These are phyloP conservation scores for Phytophthora fragariae DNA, from an alignment of 352 stramenopile genomes.

Conservation along the genomic window DNA sequence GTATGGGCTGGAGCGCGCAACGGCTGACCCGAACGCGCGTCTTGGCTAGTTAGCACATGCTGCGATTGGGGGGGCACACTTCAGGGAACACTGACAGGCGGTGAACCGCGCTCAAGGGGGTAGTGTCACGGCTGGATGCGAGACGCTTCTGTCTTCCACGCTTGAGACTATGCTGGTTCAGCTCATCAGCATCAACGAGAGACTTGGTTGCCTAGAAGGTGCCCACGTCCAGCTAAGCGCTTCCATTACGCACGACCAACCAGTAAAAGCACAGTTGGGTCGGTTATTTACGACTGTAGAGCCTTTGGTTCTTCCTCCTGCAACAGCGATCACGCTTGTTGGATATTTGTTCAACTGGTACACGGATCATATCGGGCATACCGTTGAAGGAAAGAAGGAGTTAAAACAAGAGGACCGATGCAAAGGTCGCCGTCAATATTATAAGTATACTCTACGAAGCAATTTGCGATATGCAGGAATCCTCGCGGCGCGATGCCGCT, in stretches of 20 bases:
- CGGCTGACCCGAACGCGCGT: slow-evolving; percentile 1
- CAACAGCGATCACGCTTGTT: neutral
- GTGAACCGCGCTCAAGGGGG: neutral
- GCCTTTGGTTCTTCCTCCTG: too few species aligned
- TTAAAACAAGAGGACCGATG: slow-evolving; percentile 13
- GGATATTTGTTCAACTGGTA: slow-evolving; percentile 11
- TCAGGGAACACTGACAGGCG: neutral
- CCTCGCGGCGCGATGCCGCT: too few species aligned
- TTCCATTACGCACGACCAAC: too few species aligned
- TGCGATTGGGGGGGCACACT: neutral
- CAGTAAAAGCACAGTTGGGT: too few species aligned
- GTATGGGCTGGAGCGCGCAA: neutral
- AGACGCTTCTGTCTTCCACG: neutral
- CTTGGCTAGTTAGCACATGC: neutral
- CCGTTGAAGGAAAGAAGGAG: slow-evolving; percentile 6
- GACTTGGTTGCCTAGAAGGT: too few species aligned
- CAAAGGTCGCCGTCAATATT: slow-evolving; percentile 10
- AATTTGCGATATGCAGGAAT: neutral
- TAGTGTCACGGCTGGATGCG: neutral
- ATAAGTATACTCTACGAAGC: slow-evolving; percentile 7
- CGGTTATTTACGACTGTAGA: too few species aligned
- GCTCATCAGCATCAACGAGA: too few species aligned
- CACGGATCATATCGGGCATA: slow-evolving; percentile 4
- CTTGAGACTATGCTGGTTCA: slow-evolving; percentile 2
- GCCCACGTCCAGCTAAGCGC: too few species aligned